Conservation (phyloP, 306 rosid genomes). For the Glycine latifolia region DNA sequence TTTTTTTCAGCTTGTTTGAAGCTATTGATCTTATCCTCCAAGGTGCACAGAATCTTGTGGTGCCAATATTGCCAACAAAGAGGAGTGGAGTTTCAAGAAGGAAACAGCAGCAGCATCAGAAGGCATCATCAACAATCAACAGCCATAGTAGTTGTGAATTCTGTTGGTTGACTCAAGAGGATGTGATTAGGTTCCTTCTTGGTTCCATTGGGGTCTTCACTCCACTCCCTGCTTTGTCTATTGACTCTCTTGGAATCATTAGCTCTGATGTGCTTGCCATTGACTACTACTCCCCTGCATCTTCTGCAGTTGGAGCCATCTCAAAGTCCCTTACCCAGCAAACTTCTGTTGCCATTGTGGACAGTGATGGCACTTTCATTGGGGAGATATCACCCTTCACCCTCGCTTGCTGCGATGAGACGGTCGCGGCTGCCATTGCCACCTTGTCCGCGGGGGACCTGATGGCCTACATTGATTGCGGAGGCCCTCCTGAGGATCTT, state of each 20-base stretch:
- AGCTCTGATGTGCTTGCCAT: conserved; percentile 61
- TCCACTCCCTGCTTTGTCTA: conserved; percentile 71
- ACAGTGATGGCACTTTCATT: conserved; percentile 66
- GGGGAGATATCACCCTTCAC: conserved; percentile 95
- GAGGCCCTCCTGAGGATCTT: conserved; percentile 86
- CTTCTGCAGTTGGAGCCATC: conserved; percentile 68
- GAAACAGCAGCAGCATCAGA: conserved; percentile 67
- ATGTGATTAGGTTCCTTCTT: conserved; percentile 79
- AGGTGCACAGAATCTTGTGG: conserved; percentile 89
- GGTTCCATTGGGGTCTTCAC: conserved; percentile 83
- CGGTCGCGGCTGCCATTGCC: conserved; percentile 75
- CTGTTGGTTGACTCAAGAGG: conserved; percentile 95
- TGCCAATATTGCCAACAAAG: conserved; percentile 66
- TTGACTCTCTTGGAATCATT: conserved; percentile 74
- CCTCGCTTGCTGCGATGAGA: conserved; percentile 81
- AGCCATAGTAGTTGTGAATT: conserved; percentile 55
- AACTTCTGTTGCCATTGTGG: conserved; percentile 87
- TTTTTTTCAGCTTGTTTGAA: conserved; percentile 66
- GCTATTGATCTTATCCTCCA: conserved; percentile 89
- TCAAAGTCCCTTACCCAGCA: conserved; percentile 66
- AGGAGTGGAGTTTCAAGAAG: conserved; percentile 64
- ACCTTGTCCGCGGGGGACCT: conserved; percentile 83
- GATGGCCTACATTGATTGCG: conserved; percentile 95
- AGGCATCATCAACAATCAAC: conserved; percentile 37
- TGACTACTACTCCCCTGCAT: conserved; percentile 84